Evolutionary conservation across 2,329 filamentous ascomycete species (phyloP).

Genomic region (Cryphonectria nitschkei): DNA sequence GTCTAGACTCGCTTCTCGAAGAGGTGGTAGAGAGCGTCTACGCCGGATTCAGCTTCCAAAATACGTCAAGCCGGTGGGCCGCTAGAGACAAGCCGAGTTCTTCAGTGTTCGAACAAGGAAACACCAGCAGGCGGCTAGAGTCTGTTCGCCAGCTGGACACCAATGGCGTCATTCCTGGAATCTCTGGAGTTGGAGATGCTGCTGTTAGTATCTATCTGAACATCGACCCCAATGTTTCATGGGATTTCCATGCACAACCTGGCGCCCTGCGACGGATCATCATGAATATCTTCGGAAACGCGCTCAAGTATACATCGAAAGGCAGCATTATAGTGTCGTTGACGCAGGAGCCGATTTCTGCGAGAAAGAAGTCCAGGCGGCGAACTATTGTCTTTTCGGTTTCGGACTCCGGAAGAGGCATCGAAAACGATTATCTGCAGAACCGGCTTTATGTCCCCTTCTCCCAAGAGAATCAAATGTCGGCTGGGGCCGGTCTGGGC

Average conservation of each 20-base stretch:
- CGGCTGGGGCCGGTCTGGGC: slow-evolving; percentile 65
- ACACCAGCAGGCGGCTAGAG: slow-evolving; percentile 9
- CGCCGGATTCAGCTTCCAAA: slow-evolving; percentile 40
- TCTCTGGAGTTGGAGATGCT: neutral
- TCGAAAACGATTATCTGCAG: slow-evolving; percentile 63
- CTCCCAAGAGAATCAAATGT: slow-evolving; percentile 63
- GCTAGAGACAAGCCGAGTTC: neutral
- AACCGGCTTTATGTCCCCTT: slow-evolving; percentile 66
- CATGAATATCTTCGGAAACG: slow-evolving; percentile 58
- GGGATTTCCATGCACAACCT: slow-evolving; percentile 57
- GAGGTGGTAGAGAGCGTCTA: slow-evolving; percentile 42
- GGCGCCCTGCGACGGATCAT: slow-evolving; percentile 52
- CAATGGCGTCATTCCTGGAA: neutral
- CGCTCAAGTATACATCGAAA: slow-evolving; percentile 53
- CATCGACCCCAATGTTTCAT: slow-evolving; percentile 47
- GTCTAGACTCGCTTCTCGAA: slow-evolving; percentile 39
- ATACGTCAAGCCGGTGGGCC: slow-evolving; percentile 7
- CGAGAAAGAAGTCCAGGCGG: slow-evolving; percentile 15
- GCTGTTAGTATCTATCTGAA: slow-evolving; percentile 44
- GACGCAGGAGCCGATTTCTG: slow-evolving; percentile 19
- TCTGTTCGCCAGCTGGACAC: slow-evolving; percentile 14
- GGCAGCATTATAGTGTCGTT: slow-evolving; percentile 31
- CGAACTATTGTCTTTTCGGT: slow-evolving; percentile 49
- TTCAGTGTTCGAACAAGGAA: slow-evolving; percentile 19
- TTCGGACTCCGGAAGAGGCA: slow-evolving; percentile 68